These are phyloP conservation scores for Dendrostoma leiphaemia DNA, from an alignment of 2,329 filamentous ascomycete species.

Conservation along the genomic window DNA sequence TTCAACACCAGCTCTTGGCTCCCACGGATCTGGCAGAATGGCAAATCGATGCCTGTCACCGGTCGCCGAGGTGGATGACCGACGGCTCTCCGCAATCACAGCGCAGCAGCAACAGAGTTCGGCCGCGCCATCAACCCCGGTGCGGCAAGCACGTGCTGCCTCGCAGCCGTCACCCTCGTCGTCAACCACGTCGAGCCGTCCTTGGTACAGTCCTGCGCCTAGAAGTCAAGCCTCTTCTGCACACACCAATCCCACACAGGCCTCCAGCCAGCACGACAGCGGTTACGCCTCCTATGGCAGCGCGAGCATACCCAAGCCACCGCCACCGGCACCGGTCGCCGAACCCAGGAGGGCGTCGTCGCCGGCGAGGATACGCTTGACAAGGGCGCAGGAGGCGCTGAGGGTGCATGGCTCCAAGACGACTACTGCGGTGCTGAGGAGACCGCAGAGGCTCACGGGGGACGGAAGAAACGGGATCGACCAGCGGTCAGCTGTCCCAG, in stretches of 20 bases:
- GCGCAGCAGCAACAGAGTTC: background rate
- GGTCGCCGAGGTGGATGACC: background rate
- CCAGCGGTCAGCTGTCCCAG: background rate
- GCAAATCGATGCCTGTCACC: background rate
- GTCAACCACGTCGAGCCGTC: background rate
- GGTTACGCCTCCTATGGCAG: background rate
- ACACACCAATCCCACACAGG: background rate
- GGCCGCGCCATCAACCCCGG: background rate
- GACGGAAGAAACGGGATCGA: background rate
- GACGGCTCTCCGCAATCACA: background rate
- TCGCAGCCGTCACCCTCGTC: background rate
- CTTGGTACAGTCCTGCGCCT: background rate
- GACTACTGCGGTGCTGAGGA: conserved; percentile 6
- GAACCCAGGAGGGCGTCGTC: conserved; percentile 3
- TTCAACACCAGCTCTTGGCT: background rate
- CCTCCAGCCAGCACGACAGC: background rate
- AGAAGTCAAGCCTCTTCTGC: background rate
- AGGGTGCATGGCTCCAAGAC: conserved; percentile 1
- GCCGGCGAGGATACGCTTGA: conserved; percentile 8
- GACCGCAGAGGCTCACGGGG: conserved; percentile 2
- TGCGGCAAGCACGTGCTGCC: background rate
- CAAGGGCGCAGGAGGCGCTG: conserved; percentile 14
- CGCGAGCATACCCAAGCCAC: background rate
- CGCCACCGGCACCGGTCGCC: background rate
- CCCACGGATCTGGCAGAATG: background rate